Conservation (phyloP, 306 rosid species). For the Prinsepia uniflora region DNA sequence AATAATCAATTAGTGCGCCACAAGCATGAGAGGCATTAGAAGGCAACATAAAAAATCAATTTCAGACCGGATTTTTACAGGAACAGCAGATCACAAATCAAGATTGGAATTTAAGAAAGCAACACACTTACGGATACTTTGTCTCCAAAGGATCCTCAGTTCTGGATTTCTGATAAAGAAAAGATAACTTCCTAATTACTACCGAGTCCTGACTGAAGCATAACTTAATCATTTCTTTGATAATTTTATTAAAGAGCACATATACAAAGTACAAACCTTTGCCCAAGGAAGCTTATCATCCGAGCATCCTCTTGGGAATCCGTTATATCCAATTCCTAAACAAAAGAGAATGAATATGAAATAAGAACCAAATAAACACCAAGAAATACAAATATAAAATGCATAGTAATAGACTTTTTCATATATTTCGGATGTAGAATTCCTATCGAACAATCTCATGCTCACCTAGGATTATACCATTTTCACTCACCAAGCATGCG, state of each 20-base stretch:
- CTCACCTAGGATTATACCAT: constrained; percentile 85
- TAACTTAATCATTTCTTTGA: background rate
- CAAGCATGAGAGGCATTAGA: background rate
- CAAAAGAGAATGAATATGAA: background rate
- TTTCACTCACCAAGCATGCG: constrained; percentile 88
- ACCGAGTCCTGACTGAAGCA: background rate
- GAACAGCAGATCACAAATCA: background rate
- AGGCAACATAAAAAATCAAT: background rate
- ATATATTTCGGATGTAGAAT: background rate
- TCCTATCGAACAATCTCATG: background rate
- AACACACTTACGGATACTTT: constrained; percentile 77
- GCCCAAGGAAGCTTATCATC: constrained; percentile 98
- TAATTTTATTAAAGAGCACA: constrained; percentile 1
- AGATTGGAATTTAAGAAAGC: constrained; percentile 10
- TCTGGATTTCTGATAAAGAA: constrained; percentile 68
- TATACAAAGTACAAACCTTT: constrained; percentile 62
- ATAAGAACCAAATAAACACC: background rate
- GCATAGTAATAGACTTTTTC: background rate
- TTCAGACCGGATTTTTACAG: background rate
- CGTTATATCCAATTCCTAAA: constrained; percentile 90
- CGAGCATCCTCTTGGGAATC: constrained; percentile 94
- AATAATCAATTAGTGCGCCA: background rate
- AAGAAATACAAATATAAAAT: background rate
- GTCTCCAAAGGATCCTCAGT: constrained; percentile 83
- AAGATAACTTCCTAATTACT: constrained; percentile 2